phyloP scores from a whole-genome alignment of 768 basidiomycete genomes.

The Serendipita sp. region DNA sequence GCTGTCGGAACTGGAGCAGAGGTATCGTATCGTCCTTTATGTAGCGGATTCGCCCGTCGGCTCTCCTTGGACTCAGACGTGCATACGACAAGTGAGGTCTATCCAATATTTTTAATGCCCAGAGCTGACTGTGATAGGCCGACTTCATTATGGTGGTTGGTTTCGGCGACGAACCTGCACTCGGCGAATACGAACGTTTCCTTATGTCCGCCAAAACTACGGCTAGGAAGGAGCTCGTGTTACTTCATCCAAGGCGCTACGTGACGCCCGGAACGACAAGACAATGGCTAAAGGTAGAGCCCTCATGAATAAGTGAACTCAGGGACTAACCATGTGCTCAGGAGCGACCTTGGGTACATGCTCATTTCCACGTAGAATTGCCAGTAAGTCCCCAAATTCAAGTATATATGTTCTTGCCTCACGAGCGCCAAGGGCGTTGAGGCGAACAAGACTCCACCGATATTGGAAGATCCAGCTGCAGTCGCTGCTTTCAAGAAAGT shows the following conservation, averaged over 20 bases:
- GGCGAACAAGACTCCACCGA: not conserved
- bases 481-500: constrained; percentile 74
- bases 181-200: constrained; percentile 90
- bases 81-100: constrained; percentile 67
- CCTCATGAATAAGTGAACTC: constrained; percentile 25
- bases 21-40: constrained; percentile 84
- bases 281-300: constrained; percentile 61
- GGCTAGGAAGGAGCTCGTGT: constrained; percentile 89
- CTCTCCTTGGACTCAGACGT: constrained; percentile 96
- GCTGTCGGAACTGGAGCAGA: constrained; percentile 91
- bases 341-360: constrained; percentile 92
- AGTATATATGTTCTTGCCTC: not conserved
- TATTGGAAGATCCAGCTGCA: constrained; percentile 62
- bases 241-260: constrained; percentile 82
- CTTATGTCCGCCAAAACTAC: constrained; percentile 94
- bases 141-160: constrained; percentile 90
- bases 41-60: constrained; percentile 91
- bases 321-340: constrained; percentile 19
- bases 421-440: constrained; percentile 8
- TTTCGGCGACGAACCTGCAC: constrained; percentile 69
- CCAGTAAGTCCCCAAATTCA: constrained; percentile 30
- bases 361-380: constrained; percentile 89
- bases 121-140: constrained; percentile 31
- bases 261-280: constrained; percentile 84
- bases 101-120: too few relatives aligned